Percentiles rank a stretch among this genome's conserved stretches.
Evolutionary conservation across 1,139 yeast species (phyloP).

Genomic region (Geotrichum aggregatum): DNA sequence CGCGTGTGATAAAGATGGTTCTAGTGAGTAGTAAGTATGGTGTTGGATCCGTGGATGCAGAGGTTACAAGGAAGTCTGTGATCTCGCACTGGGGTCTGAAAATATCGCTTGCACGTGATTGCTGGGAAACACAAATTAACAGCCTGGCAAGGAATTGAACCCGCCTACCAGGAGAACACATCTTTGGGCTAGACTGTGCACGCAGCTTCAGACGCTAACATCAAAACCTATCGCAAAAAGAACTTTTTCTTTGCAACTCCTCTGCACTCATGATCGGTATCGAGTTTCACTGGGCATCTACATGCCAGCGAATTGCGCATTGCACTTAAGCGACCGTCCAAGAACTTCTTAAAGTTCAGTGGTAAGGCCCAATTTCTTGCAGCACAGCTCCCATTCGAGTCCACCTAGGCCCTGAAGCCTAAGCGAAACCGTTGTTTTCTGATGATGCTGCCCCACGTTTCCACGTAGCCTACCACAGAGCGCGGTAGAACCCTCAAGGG

Average conservation of each 20-base stretch:
- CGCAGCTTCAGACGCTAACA: no score
- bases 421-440: no score
- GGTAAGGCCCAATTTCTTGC: slow-evolving; percentile 63
- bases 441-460: slow-evolving; percentile 73
- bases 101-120: no score
- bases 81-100: no score
- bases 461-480: slow-evolving; percentile 49
- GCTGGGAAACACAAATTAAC: no score
- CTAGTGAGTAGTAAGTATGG: background rate
- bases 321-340: slow-evolving; percentile 59
- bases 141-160: slow-evolving; percentile 1
- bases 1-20: background rate
- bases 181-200: no score
- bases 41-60: background rate
- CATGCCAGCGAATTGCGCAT: slow-evolving; percentile 53
- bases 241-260: slow-evolving; percentile 1
- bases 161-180: no score
- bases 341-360: background rate
- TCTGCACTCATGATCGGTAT: slow-evolving; percentile 66
- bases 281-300: slow-evolving; percentile 46
- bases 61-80: background rate
- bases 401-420: slow-evolving; percentile 29
- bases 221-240: background rate
- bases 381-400: slow-evolving; percentile 59
- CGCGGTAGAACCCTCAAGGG: slow-evolving; percentile 52